Evolutionary conservation across 768 basidiomycete species (phyloP).

Genomic region (Leccinum obscurum): DNA sequence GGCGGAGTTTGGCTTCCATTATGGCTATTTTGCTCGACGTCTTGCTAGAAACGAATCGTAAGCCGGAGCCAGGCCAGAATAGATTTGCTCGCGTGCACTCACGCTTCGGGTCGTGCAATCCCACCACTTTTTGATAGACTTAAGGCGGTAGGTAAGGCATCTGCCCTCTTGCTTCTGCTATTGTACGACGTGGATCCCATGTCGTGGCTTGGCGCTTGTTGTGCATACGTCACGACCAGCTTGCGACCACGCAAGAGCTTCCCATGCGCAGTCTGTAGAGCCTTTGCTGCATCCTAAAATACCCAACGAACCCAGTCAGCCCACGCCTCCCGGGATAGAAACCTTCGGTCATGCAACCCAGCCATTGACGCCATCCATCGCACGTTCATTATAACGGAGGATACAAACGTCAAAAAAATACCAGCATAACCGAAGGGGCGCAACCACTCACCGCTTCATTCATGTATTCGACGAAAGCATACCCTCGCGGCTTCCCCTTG

Average conservation of each 20-base stretch:
- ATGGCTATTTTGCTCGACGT: conserved; percentile 89
- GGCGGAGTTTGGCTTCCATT: conserved; percentile 92
- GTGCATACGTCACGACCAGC: conserved; percentile 87
- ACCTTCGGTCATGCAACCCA: conserved; percentile 25
- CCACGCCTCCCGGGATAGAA: conserved; percentile 4
- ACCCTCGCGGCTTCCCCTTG: conserved; percentile 93
- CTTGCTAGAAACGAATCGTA: conserved; percentile 38
- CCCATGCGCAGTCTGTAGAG: conserved; percentile 69
- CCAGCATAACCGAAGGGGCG: conserved; percentile 20
- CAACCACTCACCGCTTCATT: conserved; percentile 69
- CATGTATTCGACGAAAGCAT: conserved; percentile 89
- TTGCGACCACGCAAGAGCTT: conserved; percentile 85
- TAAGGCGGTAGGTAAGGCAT: conserved; percentile 78
- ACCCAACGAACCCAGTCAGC: conserved; percentile 24
- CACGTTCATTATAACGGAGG: conserved; percentile 21
- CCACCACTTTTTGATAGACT: conserved; percentile 81
- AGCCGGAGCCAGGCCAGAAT: conserved; percentile 7
- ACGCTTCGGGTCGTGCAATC: conserved; percentile 51
- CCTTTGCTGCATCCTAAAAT: conserved; percentile 84
- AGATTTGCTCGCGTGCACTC: conserved; percentile 16
- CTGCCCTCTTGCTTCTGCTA: conserved; percentile 45
- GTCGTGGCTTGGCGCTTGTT: conserved; percentile 64
- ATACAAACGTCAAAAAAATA: conserved; percentile 27
- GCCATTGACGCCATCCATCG: conserved; percentile 19
- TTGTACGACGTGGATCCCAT: conserved; percentile 34